These are phyloP conservation scores for Zopfia rhizophila DNA, from an alignment of 2,329 filamentous ascomycete species.

Conservation along the genomic window DNA sequence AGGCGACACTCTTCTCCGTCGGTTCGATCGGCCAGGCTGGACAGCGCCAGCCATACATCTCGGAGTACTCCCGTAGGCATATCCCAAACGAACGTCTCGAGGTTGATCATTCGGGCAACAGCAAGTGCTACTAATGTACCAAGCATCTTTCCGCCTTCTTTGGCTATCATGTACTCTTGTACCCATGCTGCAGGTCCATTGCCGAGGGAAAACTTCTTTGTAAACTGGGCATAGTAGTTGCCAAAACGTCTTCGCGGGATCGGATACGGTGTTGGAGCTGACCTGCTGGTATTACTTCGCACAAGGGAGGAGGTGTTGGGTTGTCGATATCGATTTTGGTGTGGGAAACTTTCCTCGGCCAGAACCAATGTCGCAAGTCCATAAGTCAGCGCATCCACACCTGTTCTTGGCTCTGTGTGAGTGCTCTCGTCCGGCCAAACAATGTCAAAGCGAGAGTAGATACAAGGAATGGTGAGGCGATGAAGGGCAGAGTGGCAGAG, in stretches of 20 bases:
- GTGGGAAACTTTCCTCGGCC: conserved; percentile 71
- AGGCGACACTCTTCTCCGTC: conserved; percentile 72
- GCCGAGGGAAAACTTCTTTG: conserved; percentile 84
- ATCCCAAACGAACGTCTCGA: conserved; percentile 87
- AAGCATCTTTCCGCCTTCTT: conserved; percentile 89
- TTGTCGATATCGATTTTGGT: conserved; percentile 48
- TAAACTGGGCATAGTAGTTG: conserved; percentile 82
- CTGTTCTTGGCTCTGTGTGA: conserved; percentile 72
- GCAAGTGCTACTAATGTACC: conserved; percentile 82
- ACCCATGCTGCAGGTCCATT: conserved; percentile 84
- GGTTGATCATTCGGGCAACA: conserved; percentile 81
- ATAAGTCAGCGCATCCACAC: conserved; percentile 85
- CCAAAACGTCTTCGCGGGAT: conserved; percentile 63
- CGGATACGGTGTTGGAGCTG: conserved; percentile 42
- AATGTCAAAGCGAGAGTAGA: conserved; percentile 88
- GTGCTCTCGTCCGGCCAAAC: conserved; percentile 82
- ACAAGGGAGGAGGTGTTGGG: conserved; percentile 8
- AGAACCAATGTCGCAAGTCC: conserved; percentile 83
- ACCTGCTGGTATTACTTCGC: conserved; percentile 12
- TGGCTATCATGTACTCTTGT: conserved; percentile 81
- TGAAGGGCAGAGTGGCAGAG: conserved; percentile 82
- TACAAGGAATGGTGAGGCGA: conserved; percentile 77
- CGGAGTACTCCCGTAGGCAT: conserved; percentile 87
- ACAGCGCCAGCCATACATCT: conserved; percentile 82
- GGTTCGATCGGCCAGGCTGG: conserved; percentile 72